Percentiles rank a stretch among this genome's conserved stretches.
These are phyloP conservation scores for Pharus latifolius DNA, from an alignment of 176 grass and related monocot species.

Conservation along the genomic window DNA sequence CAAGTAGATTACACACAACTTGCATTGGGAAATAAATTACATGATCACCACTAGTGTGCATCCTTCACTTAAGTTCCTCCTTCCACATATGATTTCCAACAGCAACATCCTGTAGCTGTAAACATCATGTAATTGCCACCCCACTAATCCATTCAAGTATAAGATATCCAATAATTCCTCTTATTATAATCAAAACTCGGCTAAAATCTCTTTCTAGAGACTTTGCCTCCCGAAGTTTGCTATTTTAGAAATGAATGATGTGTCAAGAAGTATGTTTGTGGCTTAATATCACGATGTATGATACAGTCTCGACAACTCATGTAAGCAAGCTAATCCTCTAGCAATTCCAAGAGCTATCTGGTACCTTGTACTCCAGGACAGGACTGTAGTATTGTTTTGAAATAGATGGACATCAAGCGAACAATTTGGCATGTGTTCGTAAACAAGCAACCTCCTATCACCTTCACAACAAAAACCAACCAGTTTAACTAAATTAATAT, in stretches of 20 bases:
- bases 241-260: constrained; percentile 4
- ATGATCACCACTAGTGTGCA: not conserved
- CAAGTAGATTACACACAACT: constrained; percentile 9
- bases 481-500: constrained; percentile 46
- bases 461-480: constrained; percentile 45
- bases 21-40: constrained; percentile 17
- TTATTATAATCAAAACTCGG: not conserved
- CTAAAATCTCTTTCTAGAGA: constrained; percentile 2
- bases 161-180: constrained; percentile 1
- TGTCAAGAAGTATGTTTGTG: not conserved
- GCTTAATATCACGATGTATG: constrained; percentile 21
- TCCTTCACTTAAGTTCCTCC: not conserved
- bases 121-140: not conserved
- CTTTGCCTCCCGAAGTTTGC: constrained; percentile 19
- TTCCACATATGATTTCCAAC: constrained; percentile 1
- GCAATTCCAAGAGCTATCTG: constrained; percentile 33
- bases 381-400: not conserved
- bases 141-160: constrained; percentile 4
- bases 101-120: constrained; percentile 7
- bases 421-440: constrained; percentile 38
- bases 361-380: constrained; percentile 35
- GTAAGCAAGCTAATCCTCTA: constrained; percentile 41
- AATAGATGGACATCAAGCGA: constrained; percentile 40
- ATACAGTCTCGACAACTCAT: constrained; percentile 40
- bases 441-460: constrained; percentile 29